These are phyloP conservation scores for Colletotrichum sp. DNA, from an alignment of 2,329 filamentous ascomycete species.

Conservation along the genomic window DNA sequence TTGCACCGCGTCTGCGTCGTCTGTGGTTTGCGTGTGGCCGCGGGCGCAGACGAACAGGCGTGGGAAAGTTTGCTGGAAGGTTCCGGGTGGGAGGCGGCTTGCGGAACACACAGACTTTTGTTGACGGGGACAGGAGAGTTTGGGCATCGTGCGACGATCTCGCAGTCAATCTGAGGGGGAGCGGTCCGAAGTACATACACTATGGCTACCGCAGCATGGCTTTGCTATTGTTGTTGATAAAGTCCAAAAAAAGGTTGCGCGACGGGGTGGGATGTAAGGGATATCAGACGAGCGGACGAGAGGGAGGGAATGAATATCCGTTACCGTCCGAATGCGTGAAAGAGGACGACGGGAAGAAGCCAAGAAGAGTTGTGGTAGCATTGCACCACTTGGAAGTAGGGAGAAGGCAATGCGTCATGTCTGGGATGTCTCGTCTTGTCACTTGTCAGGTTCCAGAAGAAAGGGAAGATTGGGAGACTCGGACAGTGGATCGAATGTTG, in stretches of 20 bases:
- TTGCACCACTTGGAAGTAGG: background rate
- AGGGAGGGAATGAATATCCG: background rate
- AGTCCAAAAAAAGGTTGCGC: background rate
- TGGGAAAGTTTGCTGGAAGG: constrained; percentile 11
- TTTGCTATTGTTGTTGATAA: background rate
- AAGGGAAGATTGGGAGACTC: background rate
- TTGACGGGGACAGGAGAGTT: background rate
- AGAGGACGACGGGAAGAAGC: background rate
- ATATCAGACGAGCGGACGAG: background rate
- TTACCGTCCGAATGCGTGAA: background rate
- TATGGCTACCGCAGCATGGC: background rate
- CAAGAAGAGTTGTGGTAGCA: background rate
- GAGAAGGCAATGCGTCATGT: background rate
- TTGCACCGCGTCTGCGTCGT: background rate
- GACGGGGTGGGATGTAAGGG: background rate
- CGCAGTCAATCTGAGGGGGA: background rate
- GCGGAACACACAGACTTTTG: background rate
- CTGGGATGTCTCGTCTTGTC: constrained; percentile 13
- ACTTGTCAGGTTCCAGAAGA: constrained; percentile 17
- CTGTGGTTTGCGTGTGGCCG: background rate
- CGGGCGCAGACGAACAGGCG: background rate
- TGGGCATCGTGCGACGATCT: background rate
- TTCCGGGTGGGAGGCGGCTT: background rate
- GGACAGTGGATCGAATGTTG: background rate
- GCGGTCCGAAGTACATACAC: background rate